Evolutionary conservation across 1,284 basidiomycete genomes (phyloP), one percentile per base, ranked within the genome.

Genomic region (Phylloporus gajari): DNA sequence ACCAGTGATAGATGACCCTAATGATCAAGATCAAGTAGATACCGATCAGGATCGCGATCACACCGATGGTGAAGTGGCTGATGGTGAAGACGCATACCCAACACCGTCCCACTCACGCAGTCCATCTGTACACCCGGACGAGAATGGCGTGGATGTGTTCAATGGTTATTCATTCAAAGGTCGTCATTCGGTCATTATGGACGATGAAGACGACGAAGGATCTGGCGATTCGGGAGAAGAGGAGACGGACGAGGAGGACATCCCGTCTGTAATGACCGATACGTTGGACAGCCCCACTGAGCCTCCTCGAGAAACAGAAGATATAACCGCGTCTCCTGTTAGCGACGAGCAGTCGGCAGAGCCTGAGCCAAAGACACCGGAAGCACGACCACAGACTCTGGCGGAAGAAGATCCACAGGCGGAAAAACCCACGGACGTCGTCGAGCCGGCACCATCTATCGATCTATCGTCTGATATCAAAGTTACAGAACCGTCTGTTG

Each of bases 151-250:
- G 25, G 94, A 95, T 80, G 90, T 95, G 27, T 96, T 95, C 78
- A 95, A 95, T 83, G 94, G 94, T 21, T 96, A 96, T 81, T 95
- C 93, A 46, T 96, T 94, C 87, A 95, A 95, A 83, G 95, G 93
- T 19, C 87, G 94, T 42, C 88, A 95, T 82, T 94, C 94, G 7
- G 87, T 95, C 68, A 85, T 94, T 72, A 83, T 95, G 65, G 93
- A 94, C 72, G 91, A 90, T 56, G 91, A 89, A 6, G 90, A 74
- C 0, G 90, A 74, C 0, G 69, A 60, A 21, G 68, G 65, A 67
- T 85, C 85, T 58, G 88, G 84, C 61, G 85, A 85, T 58, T 85
- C 84, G 21, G 85, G 84, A 74, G 82, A 78, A 74, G 84, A 79
- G 70, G 84, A 78, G 76, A 84, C 72, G 64, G 85, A 84, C 46